Base-by-base conservation (phyloP, 768 basidiomycete genomes). In the Xanthoconium stramineum region DNA sequence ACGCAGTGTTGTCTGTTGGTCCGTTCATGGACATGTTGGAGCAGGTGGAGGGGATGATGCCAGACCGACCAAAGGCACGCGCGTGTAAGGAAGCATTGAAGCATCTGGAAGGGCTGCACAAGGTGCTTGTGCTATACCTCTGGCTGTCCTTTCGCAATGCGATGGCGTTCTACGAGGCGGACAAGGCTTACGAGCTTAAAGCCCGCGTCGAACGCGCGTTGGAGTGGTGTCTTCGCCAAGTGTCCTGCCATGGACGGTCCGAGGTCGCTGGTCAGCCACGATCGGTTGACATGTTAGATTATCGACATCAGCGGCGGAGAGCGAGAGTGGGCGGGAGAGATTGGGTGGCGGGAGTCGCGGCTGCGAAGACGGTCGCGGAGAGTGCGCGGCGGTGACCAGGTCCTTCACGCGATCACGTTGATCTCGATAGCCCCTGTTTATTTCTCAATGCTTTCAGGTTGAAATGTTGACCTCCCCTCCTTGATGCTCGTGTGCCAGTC, bases 71-170 rank as follows among this genome's bases (percentile, higher is more conserved):
- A 15, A 52, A 44, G 13, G 44, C 37, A 7, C 45, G 14, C 3
- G 38, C 20, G 19, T 63, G 66, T 52, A 55, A 42, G 42, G 56
- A 60, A 0, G 66, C 67, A 3, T 47, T 71, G 43, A 61, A 40
- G 36, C 58, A 53, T n/a, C 70, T 98, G 45, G 95, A 98, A 70
- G 76, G 79, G 6, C 72, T 91, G 57, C 94, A 99, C 72, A 88
- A 87, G 63, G 73, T 83, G 32, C 64, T 92, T 30, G 84, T 87
- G 14, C 62, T 88, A 20, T 98, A 98, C 71, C 75, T 93, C 47
- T 99, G 96, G 96, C 76, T 94, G 60, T 77, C 79, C 19, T 85
- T 83, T 68, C 85, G 94, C 38, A 78, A 83, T 55, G 77, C 83
- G 0, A 76, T 91, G 50, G 76, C 84, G 9, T 98, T 89, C 68